Percentiles rank a stretch among this genome's conserved stretches.
Conservation (phyloP, 1,284 basidiomycete genomes). For the Malassezia caprae region DNA sequence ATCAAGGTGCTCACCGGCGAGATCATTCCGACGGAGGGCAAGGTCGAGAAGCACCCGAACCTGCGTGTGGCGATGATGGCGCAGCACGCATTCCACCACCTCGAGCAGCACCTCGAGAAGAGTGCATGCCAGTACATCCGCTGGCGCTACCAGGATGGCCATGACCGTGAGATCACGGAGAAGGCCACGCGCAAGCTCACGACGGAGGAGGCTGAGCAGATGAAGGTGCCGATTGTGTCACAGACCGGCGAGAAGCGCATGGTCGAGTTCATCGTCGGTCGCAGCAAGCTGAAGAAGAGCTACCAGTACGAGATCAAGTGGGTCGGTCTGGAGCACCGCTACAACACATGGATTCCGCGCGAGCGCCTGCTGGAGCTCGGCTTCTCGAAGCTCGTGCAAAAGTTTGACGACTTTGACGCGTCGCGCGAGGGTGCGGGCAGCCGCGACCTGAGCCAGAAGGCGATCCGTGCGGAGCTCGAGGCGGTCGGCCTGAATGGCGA, state of each 20-base stretch:
- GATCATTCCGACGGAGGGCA: conserved; percentile 80
- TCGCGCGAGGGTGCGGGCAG: conserved; percentile 58
- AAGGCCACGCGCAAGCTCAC: conserved; percentile 79
- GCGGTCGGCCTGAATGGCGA: conserved; percentile 77
- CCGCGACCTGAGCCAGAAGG: conserved; percentile 56
- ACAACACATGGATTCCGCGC: conserved; percentile 87
- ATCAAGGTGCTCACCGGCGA: conserved; percentile 96
- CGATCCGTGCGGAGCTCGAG: conserved; percentile 47
- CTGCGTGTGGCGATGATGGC: conserved; percentile 95
- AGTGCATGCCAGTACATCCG: conserved; percentile 53
- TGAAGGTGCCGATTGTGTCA: conserved; percentile 82
- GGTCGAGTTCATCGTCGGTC: conserved; percentile 80
- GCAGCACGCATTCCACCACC: conserved; percentile 59
- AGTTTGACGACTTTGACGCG: conserved; percentile 93
- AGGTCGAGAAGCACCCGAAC: conserved; percentile 89
- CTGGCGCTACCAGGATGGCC: conserved; percentile 98
- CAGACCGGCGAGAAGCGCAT: conserved; percentile 83
- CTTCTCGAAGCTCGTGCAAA: conserved; percentile 79
- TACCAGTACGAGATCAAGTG: conserved; percentile 96
- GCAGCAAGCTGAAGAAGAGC: conserved; percentile 88
- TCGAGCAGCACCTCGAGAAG: conserved; percentile 48
- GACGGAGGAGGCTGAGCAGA: conserved; percentile 69
- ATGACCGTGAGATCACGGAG: conserved; percentile 88
- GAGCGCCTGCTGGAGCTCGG: conserved; percentile 80
- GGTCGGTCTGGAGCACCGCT: conserved; percentile 81